These are phyloP conservation scores for Neohortaea acidophila DNA, from an alignment of 495 filamentous ascomycete genomes.

Conservation along the genomic window DNA sequence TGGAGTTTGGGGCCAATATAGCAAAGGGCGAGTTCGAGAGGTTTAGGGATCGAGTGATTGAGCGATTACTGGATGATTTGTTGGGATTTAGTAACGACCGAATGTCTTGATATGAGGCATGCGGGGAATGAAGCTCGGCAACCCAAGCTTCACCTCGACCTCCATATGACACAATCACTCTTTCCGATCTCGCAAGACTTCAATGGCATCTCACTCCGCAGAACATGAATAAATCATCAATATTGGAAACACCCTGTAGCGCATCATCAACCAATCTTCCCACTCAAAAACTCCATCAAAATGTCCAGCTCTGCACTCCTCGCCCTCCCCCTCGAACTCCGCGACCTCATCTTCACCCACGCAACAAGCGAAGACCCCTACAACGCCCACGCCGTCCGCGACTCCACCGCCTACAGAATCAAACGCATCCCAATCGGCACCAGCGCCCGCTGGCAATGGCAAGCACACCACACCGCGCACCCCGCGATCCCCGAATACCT, in stretches of 20 bases:
- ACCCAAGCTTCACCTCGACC: too few relatives aligned
- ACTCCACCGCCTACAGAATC: background rate
- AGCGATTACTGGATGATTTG: conserved; percentile 10
- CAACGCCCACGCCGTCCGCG: background rate
- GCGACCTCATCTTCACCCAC: background rate
- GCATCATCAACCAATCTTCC: too few relatives aligned
- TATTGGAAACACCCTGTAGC: too few relatives aligned
- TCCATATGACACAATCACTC: too few relatives aligned
- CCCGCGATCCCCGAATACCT: background rate
- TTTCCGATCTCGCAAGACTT: too few relatives aligned
- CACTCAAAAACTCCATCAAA: background rate
- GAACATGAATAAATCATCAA: too few relatives aligned
- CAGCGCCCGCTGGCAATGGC: conserved; percentile 1
- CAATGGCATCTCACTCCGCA: too few relatives aligned
- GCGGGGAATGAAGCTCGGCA: background rate
- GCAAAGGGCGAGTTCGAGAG: conserved; percentile 14
- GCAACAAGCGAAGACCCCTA: background rate
- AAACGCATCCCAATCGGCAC: background rate
- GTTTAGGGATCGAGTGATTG: conserved; percentile 7
- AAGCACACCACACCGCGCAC: background rate
- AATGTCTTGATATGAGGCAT: background rate
- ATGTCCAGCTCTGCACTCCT: background rate
- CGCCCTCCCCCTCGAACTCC: background rate
- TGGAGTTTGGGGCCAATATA: conserved; percentile 11
- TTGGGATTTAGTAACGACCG: conserved; percentile 5